Conservation (phyloP, 805 yeast species). For the Clavispora carvajalis region DNA sequence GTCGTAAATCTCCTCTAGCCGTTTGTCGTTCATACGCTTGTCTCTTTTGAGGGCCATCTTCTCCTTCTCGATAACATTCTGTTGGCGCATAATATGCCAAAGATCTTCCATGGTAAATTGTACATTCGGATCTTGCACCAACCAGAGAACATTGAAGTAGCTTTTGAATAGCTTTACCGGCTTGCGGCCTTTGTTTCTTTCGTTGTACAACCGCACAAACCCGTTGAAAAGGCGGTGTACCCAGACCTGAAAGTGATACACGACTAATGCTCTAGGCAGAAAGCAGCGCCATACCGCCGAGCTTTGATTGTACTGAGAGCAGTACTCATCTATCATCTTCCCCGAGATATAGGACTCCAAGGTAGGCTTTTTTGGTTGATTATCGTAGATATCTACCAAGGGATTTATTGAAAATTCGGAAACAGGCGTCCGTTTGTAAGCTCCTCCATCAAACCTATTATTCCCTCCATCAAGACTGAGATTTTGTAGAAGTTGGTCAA, state of each 20-base stretch:
- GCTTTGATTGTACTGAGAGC: conserved; percentile 14
- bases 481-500: conserved; percentile 16
- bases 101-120: conserved; percentile 20
- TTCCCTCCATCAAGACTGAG: neutral
- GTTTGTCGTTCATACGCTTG: conserved; percentile 5
- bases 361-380: conserved; percentile 1
- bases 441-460: neutral
- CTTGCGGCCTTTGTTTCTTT: conserved; percentile 9
- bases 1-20: conserved; percentile 12
- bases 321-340: conserved; percentile 21
- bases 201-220: conserved; percentile 27
- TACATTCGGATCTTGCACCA: conserved; percentile 16
- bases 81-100: conserved; percentile 21
- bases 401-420: conserved; percentile 7
- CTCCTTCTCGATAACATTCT: conserved; percentile 20
- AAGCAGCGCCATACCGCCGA: conserved; percentile 22
- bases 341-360: conserved; percentile 19
- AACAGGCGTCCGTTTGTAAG: too few relatives aligned
- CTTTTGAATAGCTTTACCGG: conserved; percentile 12
- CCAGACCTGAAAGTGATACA: conserved; percentile 32
- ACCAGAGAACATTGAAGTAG: conserved; percentile 21
- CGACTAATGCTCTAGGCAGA: conserved; percentile 21
- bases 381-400: conserved; percentile 5
- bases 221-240: conserved; percentile 29
- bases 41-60: conserved; percentile 10